Conservation (phyloP, 1,139 yeast species). For the Debaryomyces subglobosus region DNA sequence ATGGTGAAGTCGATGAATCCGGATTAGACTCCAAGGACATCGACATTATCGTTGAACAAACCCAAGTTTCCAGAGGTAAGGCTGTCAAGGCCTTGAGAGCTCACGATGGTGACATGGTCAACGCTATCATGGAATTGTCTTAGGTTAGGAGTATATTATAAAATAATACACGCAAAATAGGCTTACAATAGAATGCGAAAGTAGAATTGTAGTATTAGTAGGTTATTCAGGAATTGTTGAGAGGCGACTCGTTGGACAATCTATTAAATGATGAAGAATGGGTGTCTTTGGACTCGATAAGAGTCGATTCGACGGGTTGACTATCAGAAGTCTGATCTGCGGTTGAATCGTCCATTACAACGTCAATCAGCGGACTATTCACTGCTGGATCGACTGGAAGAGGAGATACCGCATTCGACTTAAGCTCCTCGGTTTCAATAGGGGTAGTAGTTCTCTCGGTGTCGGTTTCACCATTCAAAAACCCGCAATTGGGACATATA, state of each 20-base stretch:
- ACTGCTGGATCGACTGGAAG: neutral
- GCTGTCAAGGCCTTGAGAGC: constrained; percentile 89
- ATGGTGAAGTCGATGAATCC: constrained; percentile 72
- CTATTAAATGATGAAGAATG: neutral
- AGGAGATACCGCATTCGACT: neutral
- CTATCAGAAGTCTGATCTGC: neutral
- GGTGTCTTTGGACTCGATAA: neutral
- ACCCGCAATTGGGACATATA: constrained; percentile 75
- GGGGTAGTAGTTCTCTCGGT: neutral
- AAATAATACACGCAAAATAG: neutral
- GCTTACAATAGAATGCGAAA: neutral
- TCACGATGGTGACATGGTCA: constrained; percentile 93
- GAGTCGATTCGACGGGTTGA: neutral
- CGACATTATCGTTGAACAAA: constrained; percentile 84
- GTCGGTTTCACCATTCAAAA: constrained; percentile 47
- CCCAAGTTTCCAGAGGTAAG: constrained; percentile 83
- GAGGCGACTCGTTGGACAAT: neutral
- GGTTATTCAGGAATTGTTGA: neutral
- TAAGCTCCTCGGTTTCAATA: constrained; percentile 1
- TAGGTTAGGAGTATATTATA: constrained; percentile 18
- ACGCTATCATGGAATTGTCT: constrained; percentile 90
- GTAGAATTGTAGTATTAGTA: neutral
- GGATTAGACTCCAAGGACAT: constrained; percentile 82
- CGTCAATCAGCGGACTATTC: neutral
- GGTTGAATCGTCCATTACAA: neutral